Base-by-base conservation (phyloP, 257 asterid genomes). In the Cordia subcordata region DNA sequence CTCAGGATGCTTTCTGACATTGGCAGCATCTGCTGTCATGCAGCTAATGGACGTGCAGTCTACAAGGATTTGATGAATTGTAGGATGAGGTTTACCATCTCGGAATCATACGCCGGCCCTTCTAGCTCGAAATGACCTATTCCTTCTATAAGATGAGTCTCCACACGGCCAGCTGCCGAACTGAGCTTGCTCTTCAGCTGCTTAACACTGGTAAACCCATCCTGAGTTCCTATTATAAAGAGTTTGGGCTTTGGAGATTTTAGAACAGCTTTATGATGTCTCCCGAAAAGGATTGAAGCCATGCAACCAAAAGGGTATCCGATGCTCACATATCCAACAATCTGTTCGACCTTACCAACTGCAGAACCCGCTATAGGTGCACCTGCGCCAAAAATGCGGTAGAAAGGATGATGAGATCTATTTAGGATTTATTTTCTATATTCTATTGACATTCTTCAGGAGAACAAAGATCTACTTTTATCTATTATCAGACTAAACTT, bases 321-420 rank as follows among this genome's bases (percentile, higher is more conserved):
- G n/a, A 82, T 64, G 68, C 85, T 74, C 60, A 79, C 85, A 40
- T 79, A 79, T 10, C 85, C 79, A 2, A 73, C 83, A 27, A 76
- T 79, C 70, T 74, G 73, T 22, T 76, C 80, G 5, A 76, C 68
- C 38, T 69, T 71, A 16, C 76, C 83, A 38, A 79, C 85, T 5
- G 83, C 85, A 35, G 88, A 82, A 49, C 88, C 88, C 17, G 88
- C 83, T 55, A 82, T 76, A 5, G 88, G 85, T 35, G 88, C 83
- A 38, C 88, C 84, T 81, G 79, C 46, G 27, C 37, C 44, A 55
- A 63, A n/a, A 63, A 58, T 10, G 37, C 20, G 6, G 27, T 19
- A 8, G 18, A 55, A 63, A 10, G 17, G 50, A 33, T 10, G 35
- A 47, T 10, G 51, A 17, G 17, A 49, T 15, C 49, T 13, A 49